A percentile compares a stretch with the other conserved stretches of the same genome.
These are phyloP conservation scores for Phaseolus coccineus DNA, from an alignment of 331 rosid species.

Conservation along the genomic window DNA sequence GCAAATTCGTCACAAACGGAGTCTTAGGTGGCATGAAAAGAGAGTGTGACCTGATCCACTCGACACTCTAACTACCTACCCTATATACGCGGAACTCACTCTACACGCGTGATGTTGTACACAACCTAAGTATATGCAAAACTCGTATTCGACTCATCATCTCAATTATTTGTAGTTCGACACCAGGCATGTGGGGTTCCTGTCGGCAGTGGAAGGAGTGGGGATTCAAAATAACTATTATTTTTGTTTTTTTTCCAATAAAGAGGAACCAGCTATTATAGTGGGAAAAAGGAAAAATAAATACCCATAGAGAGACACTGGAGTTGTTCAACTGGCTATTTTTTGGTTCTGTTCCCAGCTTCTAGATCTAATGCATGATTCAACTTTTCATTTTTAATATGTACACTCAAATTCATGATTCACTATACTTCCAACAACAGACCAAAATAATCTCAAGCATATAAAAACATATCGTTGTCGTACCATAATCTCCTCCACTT, in stretches of 20 bases:
- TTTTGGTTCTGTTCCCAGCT: not conserved
- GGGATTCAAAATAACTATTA: not conserved
- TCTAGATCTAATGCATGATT: not conserved
- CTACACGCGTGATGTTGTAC: no score
- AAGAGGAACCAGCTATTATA: not conserved
- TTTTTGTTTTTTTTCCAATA: not conserved
- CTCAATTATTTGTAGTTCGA: not conserved
- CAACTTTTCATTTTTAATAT: no score
- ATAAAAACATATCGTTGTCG: not conserved
- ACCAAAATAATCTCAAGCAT: not conserved
- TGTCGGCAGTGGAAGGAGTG: not conserved
- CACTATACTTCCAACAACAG: conserved; percentile 16
- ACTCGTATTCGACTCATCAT: no score
- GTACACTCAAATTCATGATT: not conserved
- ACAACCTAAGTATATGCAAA: no score
- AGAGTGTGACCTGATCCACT: no score
- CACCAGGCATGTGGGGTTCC: not conserved
- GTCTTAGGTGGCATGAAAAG: no score
- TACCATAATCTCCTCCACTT: not conserved
- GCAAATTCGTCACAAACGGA: no score
- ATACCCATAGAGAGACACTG: not conserved
- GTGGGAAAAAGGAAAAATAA: not conserved
- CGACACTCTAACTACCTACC: no score
- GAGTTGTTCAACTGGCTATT: not conserved
- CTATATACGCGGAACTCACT: no score